phyloP scores from a whole-genome alignment of 176 grass and related monocot species.

The Oryza glumipatula region DNA sequence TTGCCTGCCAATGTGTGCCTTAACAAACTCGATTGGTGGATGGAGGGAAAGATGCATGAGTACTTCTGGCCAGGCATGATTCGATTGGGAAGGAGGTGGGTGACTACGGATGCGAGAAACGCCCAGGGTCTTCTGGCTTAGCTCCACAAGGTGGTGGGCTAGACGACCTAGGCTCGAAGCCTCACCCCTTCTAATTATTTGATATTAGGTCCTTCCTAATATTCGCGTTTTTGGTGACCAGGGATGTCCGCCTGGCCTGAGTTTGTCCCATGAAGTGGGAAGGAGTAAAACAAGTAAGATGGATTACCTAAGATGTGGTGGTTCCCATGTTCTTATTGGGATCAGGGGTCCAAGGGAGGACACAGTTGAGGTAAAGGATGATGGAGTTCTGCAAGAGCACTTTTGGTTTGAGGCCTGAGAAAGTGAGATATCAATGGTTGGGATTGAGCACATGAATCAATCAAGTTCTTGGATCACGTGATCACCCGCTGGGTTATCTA shows the following conservation, averaged over 20 bases:
- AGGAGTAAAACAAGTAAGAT: slow-evolving; percentile 73
- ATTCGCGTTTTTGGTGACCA: too few relatives aligned
- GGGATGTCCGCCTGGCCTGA: slow-evolving; percentile 72
- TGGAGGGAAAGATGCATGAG: slow-evolving; percentile 67
- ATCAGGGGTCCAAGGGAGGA: slow-evolving; percentile 86
- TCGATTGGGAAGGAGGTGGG: slow-evolving; percentile 67
- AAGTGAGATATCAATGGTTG: slow-evolving; percentile 53
- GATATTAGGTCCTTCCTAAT: too few relatives aligned
- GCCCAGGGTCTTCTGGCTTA: too few relatives aligned
- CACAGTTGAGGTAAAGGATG: slow-evolving; percentile 63
- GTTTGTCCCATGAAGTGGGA: slow-evolving; percentile 67
- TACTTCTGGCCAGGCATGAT: slow-evolving; percentile 74
- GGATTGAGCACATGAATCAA: slow-evolving; percentile 84
- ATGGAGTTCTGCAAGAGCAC: slow-evolving; percentile 74
- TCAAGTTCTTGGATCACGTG: slow-evolving; percentile 87
- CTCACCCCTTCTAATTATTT: too few relatives aligned
- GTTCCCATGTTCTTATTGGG: slow-evolving; percentile 70
- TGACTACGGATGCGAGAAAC: slow-evolving; percentile 76
- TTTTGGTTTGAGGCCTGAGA: slow-evolving; percentile 70
- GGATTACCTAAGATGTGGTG: slow-evolving; percentile 78
- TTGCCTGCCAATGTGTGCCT: slow-evolving; percentile 81
- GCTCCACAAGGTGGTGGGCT: too few relatives aligned
- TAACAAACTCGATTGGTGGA: slow-evolving; percentile 77
- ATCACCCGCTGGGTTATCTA: slow-evolving; percentile 77
- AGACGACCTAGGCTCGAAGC: too few relatives aligned